Conservation (phyloP, 2,329 filamentous ascomycete species). For the Phialophora tarda region DNA sequence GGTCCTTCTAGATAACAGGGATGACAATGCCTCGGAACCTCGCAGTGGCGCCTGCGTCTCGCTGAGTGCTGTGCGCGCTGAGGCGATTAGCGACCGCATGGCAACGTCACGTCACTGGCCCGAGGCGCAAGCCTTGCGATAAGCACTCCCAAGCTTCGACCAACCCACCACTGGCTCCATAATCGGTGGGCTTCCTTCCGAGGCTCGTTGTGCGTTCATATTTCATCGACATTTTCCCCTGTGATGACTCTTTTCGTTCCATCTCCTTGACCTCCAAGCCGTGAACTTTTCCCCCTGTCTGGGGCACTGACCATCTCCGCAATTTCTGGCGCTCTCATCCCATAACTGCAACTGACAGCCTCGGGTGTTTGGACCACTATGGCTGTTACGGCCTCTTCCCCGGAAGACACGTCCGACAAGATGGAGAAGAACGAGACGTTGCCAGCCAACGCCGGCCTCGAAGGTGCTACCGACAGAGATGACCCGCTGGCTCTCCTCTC, state of each 20-base stretch:
- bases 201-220: conserved; percentile 1
- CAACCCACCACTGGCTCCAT: conserved; percentile 3
- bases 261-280: neutral
- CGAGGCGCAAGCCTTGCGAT: conserved; percentile 12
- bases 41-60: neutral
- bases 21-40: conserved; percentile 5
- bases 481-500: conserved; percentile 32
- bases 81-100: conserved; percentile 2
- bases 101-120: conserved; percentile 7
- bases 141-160: conserved; percentile 18
- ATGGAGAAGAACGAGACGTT: conserved; percentile 24
- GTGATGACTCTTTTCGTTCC: neutral
- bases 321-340: neutral
- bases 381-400: neutral
- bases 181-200: conserved; percentile 4
- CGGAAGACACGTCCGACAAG: conserved; percentile 5
- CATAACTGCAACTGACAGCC: neutral
- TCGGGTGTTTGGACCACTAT: neutral
- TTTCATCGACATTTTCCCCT: neutral
- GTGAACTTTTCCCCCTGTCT: neutral
- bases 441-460: conserved; percentile 17
- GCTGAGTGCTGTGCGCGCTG: neutral
- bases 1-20: neutral
- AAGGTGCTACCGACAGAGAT: conserved; percentile 13
- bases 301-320: neutral